Base-by-base conservation (phyloP, 768 basidiomycete species). In the Collybiopsis luxurians region DNA sequence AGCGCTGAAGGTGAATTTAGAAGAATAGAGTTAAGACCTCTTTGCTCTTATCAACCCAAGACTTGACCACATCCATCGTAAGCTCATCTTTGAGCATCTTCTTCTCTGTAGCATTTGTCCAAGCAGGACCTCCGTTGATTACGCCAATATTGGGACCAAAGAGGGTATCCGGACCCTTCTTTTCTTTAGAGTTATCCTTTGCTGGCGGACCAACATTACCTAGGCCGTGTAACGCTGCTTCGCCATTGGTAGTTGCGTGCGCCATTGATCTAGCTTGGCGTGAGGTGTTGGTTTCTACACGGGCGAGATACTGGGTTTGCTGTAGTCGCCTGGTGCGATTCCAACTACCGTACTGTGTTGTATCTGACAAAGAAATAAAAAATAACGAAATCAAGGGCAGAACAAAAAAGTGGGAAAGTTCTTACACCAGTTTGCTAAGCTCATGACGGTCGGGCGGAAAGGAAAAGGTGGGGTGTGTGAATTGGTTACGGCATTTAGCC, bases 111-210 rank as follows among this genome's bases (percentile, higher is more conserved):
- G 68, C 64, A 26, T 81, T 71, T 1, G 90, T 85, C 91, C 91
- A 93, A 0, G 82, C 71, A 9, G 91, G 90, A 0, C 84, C 83
- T 53, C 75, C 79, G 66, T 73, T 81, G 45, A 89, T 81, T 50
- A 87, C 79, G 10, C 95, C 95, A 56, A 97, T 90, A 68, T 88
- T 90, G 9, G 95, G 95, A 0, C 95, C 95, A 71, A 96, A 97
- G 44, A 97, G 81, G 0, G 91, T 87, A 58, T 94, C 90, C 12
- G 84, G 82, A 42, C 84, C 83, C 67, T 84, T 86, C 61, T 81
- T 81, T 45, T 84, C 79, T 64, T 79, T 80, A 15, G 34, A 36
- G 5, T 13, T 30, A 27, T 53, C 52, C 39, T 54, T 46, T 17
- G 51, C 30, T 26, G 23, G 30, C n/a, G 61, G 47, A 26, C 57